Base-by-base conservation (phyloP, 208 protist species). In the Tritrichomonas musculus region DNA sequence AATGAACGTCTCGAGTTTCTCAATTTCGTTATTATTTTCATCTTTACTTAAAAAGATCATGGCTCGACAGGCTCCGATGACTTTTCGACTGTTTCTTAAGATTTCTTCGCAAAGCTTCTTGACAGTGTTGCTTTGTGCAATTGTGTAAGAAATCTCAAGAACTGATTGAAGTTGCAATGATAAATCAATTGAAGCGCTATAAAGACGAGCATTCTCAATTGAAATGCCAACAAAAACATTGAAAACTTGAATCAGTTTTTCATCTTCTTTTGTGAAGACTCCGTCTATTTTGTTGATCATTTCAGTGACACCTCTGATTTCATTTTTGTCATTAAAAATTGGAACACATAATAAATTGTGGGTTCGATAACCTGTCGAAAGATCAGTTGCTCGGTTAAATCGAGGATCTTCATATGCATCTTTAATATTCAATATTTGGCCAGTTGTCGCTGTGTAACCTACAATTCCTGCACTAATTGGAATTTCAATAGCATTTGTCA, bases 281-380 rank as follows among this genome's bases (percentile, higher is more conserved):
- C 50, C 55, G 25, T 92, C 82, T 1, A 69, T 41, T 92, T 92
- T 92, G 44, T 92, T 92, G 30, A 92, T 92, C 55, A 66, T 66
- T 27, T 92, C 50, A 39, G 55, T 57, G 14, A 92, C 82, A 49
- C 82, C 82, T 47, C 33, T 27, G 13, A 69, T 69, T 3, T 92
- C 49, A 50, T 50, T 39, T 66, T 92, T 25, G 30, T 92, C 55
- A 66, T 92, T 49, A 30, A 39, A 39, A 39, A 92, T 66, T 64
- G 82, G 82, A 30, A 92, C 82, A 50, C 82, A 92, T 17, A 92
- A 20, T 25, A 92, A 17, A 14, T 44, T 57, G 22, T 92, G 33
- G 3, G 82, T 92, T 66, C 55, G 41, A 66, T 92, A 92, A 64
- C 82, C 82, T 41, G 82, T 69, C 8, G 33, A 33, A 25, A 30